Conservation (phyloP, 257 asterid genomes). For the Penstemon eatonii region DNA sequence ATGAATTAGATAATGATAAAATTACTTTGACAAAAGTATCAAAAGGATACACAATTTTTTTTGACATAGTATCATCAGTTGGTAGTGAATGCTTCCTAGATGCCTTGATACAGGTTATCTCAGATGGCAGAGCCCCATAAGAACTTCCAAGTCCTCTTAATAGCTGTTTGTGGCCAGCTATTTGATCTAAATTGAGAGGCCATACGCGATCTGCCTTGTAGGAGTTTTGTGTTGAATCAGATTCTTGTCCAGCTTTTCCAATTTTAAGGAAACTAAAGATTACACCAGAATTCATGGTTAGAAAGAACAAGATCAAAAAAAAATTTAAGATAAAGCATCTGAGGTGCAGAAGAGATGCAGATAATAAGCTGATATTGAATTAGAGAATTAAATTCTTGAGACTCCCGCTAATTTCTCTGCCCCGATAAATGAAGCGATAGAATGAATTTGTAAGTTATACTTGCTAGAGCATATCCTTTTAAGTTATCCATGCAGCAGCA, state of each 20-base stretch:
- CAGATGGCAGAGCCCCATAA: slow-evolving; percentile 54
- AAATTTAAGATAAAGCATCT: slow-evolving; percentile 10
- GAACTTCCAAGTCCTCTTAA: slow-evolving; percentile 51
- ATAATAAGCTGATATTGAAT: background rate
- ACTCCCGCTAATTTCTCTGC: slow-evolving; percentile 12
- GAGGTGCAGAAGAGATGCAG: slow-evolving; percentile 17
- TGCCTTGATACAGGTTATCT: slow-evolving; percentile 67
- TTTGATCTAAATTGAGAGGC: slow-evolving; percentile 47
- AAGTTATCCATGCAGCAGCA: slow-evolving; percentile 10
- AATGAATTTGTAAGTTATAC: background rate
- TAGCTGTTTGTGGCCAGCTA: slow-evolving; percentile 35
- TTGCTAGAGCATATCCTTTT: slow-evolving; percentile 4
- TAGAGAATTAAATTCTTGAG: slow-evolving; percentile 5
- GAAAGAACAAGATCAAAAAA: background rate
- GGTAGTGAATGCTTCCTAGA: slow-evolving; percentile 37
- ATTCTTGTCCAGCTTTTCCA: slow-evolving; percentile 50
- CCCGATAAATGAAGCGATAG: slow-evolving; percentile 1
- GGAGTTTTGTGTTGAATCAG: slow-evolving; percentile 33
- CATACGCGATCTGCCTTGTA: slow-evolving; percentile 48
- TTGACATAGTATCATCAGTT: slow-evolving; percentile 37
- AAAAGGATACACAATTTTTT: slow-evolving; percentile 76
- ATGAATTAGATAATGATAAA: background rate
- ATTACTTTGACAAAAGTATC: background rate
- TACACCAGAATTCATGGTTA: slow-evolving; percentile 28
- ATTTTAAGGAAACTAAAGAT: slow-evolving; percentile 54